Percentiles rank a stretch among this genome's conserved stretches.
phyloP scores from a whole-genome alignment of 148 eudicot species.

The Dianthus caryophyllus region DNA sequence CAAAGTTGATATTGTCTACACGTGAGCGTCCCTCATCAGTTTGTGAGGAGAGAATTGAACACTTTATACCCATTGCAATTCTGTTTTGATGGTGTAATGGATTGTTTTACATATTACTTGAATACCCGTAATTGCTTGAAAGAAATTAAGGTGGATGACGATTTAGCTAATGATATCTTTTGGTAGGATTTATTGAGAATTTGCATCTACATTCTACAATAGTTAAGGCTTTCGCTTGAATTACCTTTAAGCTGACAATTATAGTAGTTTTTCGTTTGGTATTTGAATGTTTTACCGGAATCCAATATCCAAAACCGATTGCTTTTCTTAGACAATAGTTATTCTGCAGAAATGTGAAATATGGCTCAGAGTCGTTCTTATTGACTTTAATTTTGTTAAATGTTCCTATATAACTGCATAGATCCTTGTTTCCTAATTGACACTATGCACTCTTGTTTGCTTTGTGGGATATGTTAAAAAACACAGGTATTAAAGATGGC shows the following conservation, averaged over 20 bases:
- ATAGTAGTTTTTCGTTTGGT: background rate
- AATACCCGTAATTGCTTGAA: background rate
- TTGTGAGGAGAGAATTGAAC: too few relatives aligned
- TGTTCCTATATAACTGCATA: background rate
- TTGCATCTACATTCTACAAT: background rate
- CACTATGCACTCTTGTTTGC: background rate
- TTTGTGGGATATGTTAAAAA: slow-evolving; percentile 3
- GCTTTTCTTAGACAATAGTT: background rate
- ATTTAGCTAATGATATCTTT: background rate
- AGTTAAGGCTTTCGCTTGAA: background rate
- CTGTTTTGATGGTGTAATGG: too few relatives aligned
- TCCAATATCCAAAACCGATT: background rate
- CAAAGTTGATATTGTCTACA: too few relatives aligned
- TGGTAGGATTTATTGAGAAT: background rate
- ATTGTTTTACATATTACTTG: too few relatives aligned
- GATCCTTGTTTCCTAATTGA: slow-evolving; percentile 2
- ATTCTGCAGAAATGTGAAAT: background rate
- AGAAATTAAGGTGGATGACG: background rate
- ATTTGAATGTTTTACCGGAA: background rate
- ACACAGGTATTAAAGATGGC: background rate
- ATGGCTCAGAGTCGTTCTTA: background rate
- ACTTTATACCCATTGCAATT: too few relatives aligned
- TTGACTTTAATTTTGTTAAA: background rate
- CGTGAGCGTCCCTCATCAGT: too few relatives aligned
- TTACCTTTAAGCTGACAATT: background rate